phyloP scores from a whole-genome alignment of 2,329 filamentous ascomycete genomes.

The Hymenoscyphus linearis region DNA sequence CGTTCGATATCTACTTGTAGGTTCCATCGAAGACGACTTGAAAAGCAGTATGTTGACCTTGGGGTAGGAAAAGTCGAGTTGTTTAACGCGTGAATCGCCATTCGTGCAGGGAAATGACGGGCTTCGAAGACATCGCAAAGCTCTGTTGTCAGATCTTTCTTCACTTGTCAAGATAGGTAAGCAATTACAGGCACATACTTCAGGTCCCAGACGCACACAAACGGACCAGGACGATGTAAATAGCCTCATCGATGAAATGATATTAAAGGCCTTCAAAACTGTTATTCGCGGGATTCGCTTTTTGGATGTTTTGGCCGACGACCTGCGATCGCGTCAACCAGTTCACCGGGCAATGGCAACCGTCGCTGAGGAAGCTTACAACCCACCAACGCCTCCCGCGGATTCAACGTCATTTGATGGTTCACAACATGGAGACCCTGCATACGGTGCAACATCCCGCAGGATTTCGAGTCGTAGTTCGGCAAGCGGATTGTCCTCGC shows the following conservation, averaged over 20 bases:
- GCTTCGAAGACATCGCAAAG: constrained; percentile 77
- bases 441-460: constrained; percentile 31
- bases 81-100: constrained; percentile 74
- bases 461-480: constrained; percentile 30
- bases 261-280: constrained; percentile 88
- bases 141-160: constrained; percentile 82
- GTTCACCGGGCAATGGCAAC: constrained; percentile 56
- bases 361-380: constrained; percentile 51
- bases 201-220: constrained; percentile 31
- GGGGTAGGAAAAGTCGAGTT: constrained; percentile 75
- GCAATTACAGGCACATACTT: constrained; percentile 67
- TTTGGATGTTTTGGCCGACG: constrained; percentile 75
- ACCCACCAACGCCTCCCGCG: constrained; percentile 59
- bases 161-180: constrained; percentile 86
- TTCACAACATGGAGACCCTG: constrained; percentile 39
- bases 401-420: constrained; percentile 46
- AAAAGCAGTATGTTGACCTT: constrained; percentile 9
- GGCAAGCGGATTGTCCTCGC: constrained; percentile 26
- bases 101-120: constrained; percentile 70
- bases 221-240: constrained; percentile 55
- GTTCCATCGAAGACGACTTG: constrained; percentile 33
- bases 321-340: constrained; percentile 44
- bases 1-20: constrained; percentile 80
- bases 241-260: constrained; percentile 84
- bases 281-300: constrained; percentile 89